Evolutionary conservation across 78 protist genomes (phyloP).

Genomic region (slime mould (Dictyostelium discoideum)): dicty_2.7 NC_007091.3:1980501-1981000

Average conservation of each 20-base stretch:
- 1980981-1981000: not conserved
- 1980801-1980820: conserved; percentile 1
- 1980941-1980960: not conserved
- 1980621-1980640: not conserved
- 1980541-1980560: not conserved
- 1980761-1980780: conserved; percentile 25
- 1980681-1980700: conserved; percentile 6
- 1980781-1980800: not conserved
- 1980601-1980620: not conserved
- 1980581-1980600: not conserved
- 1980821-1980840: not conserved
- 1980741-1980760: not conserved
- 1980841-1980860: not conserved
- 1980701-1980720: conserved; percentile 14
- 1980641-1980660: not conserved
- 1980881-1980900: conserved; percentile 37
- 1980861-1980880: conserved; percentile 11
- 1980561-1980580: conserved; percentile 18
- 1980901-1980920: conserved; percentile 37
- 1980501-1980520: not conserved
- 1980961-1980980: not conserved
- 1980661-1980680: not conserved
- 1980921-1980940: conserved; percentile 59
- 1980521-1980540: not conserved
- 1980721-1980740: conserved; percentile 17